Conservation (phyloP, 345 rosid genomes). For the Brassica nigra region DNA sequence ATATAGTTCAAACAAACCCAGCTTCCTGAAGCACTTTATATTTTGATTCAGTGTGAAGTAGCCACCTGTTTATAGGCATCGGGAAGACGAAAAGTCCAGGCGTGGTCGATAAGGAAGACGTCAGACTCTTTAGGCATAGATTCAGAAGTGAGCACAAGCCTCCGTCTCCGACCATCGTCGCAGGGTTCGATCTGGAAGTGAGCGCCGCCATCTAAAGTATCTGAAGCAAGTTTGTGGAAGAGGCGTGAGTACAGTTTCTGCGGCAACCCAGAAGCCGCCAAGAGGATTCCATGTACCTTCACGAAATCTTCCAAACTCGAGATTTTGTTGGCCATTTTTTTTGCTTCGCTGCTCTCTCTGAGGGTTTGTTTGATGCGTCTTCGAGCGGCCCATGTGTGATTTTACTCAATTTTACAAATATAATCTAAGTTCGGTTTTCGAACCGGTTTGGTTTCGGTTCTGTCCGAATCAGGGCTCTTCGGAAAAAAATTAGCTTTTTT, state of each 20-base stretch:
- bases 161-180: conserved; percentile 66
- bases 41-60: too few relatives aligned
- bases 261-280: conserved; percentile 86
- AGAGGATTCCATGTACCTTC: conserved; percentile 70
- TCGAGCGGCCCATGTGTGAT: neutral
- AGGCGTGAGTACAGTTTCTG: conserved; percentile 64
- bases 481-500: too few relatives aligned
- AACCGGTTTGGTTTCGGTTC: neutral
- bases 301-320: conserved; percentile 73
- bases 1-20: neutral
- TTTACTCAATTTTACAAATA: neutral
- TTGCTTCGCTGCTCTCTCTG: neutral
- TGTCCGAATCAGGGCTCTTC: too few relatives aligned
- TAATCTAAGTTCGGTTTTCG: neutral
- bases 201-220: conserved; percentile 81
- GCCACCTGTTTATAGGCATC: conserved; percentile 75
- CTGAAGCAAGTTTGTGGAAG: conserved; percentile 69
- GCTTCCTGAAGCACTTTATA: neutral
- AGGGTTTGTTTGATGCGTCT: neutral
- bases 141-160: conserved; percentile 64
- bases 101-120: conserved; percentile 87
- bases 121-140: conserved; percentile 62
- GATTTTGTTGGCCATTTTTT: conserved; percentile 41
- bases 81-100: conserved; percentile 91
- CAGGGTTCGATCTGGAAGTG: conserved; percentile 71